A percentile compares a stretch with the other conserved stretches of the same genome.
Conservation (phyloP, 306 rosid genomes). For the Cucumis cinereus region DNA sequence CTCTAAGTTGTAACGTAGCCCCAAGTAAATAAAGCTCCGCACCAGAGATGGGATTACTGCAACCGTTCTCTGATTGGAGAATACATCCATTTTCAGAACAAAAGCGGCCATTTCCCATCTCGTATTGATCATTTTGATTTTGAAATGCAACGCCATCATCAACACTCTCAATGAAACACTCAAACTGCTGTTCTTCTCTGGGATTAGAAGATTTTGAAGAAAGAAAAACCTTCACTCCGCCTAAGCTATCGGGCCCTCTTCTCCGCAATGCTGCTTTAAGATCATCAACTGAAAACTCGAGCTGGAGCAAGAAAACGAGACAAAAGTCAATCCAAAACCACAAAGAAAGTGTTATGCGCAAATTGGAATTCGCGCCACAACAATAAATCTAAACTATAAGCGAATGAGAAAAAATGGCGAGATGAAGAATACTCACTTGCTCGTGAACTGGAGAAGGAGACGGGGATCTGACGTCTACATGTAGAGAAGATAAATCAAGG, state of each 20-base stretch:
- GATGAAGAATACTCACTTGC: slow-evolving; percentile 24
- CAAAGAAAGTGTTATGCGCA: background rate
- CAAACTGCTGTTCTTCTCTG: slow-evolving; percentile 14
- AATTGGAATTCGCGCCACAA: background rate
- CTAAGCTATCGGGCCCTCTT: slow-evolving; percentile 86
- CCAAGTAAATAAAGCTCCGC: slow-evolving; percentile 56
- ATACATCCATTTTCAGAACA: background rate
- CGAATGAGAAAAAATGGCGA: background rate
- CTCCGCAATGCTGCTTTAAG: slow-evolving; percentile 50
- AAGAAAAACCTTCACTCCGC: slow-evolving; percentile 38
- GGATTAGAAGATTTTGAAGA: slow-evolving; percentile 9
- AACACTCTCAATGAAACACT: slow-evolving; percentile 21
- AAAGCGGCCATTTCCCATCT: background rate
- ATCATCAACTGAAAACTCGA: slow-evolving; percentile 33
- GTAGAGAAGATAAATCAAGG: slow-evolving; percentile 26
- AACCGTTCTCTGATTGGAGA: background rate
- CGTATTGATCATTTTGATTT: background rate
- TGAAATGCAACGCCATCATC: slow-evolving; percentile 10
- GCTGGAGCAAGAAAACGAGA: slow-evolving; percentile 13
- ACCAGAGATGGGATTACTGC: background rate
- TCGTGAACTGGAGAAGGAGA: slow-evolving; percentile 27
- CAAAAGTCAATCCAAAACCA: background rate
- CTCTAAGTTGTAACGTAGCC: slow-evolving; percentile 77
- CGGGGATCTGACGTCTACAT: slow-evolving; percentile 17
- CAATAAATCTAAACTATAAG: background rate